These are phyloP conservation scores for Magnusiomyces clavatus DNA, from an alignment of 1,139 yeast genomes.

Conservation along the genomic window DNA sequence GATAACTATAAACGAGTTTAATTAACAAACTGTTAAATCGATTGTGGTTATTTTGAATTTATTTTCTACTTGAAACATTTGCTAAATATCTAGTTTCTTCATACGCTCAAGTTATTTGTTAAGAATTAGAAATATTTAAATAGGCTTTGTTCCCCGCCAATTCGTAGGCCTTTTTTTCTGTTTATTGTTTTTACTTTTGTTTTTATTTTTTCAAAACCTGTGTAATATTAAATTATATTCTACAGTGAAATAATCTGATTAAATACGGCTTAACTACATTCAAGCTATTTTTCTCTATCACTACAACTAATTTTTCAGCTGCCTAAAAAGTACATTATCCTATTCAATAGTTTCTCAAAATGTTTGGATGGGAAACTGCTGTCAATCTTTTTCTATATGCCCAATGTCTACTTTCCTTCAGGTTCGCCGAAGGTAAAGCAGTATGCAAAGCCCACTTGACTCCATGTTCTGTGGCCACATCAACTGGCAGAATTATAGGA, in stretches of 20 bases:
- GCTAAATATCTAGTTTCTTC: too few species aligned
- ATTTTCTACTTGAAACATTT: too few species aligned
- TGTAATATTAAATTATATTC: too few species aligned
- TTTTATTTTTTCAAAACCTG: too few species aligned
- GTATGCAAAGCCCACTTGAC: slow-evolving; percentile 3
- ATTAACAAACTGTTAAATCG: too few species aligned
- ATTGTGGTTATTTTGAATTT: too few species aligned
- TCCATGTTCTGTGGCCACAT: slow-evolving; percentile 7
- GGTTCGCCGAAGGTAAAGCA: neutral
- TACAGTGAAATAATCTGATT: neutral
- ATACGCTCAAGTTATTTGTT: too few species aligned
- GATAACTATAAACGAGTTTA: too few species aligned
- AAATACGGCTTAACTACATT: neutral
- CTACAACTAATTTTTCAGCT: neutral
- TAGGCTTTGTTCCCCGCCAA: too few species aligned
- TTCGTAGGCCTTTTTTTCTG: too few species aligned
- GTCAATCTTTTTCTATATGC: neutral
- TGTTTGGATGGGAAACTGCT: neutral
- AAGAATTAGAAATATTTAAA: too few species aligned
- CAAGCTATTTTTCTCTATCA: slow-evolving; percentile 7
- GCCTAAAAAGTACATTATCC: neutral
- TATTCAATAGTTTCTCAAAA: slow-evolving; percentile 29
- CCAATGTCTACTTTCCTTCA: slow-evolving; percentile 2
- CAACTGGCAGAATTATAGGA: slow-evolving; percentile 10
- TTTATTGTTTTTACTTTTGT: too few species aligned